phyloP scores from a whole-genome alignment of 345 rosid species.

The Boechera stricta region DNA sequence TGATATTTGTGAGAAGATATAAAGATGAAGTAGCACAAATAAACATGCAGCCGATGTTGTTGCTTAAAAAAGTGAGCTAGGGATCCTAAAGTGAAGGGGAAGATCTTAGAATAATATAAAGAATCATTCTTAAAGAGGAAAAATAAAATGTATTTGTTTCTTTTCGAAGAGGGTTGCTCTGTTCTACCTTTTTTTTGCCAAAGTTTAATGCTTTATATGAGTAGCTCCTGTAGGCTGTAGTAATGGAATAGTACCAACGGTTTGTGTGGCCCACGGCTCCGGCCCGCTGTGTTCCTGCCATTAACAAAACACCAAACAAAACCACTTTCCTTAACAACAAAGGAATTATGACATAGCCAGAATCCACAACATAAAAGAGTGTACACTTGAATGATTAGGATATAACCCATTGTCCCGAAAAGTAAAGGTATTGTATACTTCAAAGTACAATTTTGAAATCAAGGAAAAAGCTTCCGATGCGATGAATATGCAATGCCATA shows the following conservation, averaged over 20 bases:
- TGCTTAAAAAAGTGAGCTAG: slow-evolving; percentile 42
- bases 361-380: slow-evolving; percentile 33
- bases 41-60: slow-evolving; percentile 46
- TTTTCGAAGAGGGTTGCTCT: slow-evolving; percentile 39
- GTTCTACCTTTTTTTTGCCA: slow-evolving; percentile 42
- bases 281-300: slow-evolving; percentile 37
- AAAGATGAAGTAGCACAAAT: slow-evolving; percentile 37
- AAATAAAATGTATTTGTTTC: slow-evolving; percentile 34
- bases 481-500: slow-evolving; percentile 29
- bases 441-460: slow-evolving; percentile 38
- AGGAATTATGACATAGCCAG: slow-evolving; percentile 41
- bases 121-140: slow-evolving; percentile 41
- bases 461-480: slow-evolving; percentile 23
- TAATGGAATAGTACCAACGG: slow-evolving; percentile 40
- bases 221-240: slow-evolving; percentile 42
- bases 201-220: slow-evolving; percentile 45
- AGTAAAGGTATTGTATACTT: slow-evolving; percentile 40
- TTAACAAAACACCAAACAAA: slow-evolving; percentile 40
- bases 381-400: slow-evolving; percentile 37
- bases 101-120: slow-evolving; percentile 46
- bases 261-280: slow-evolving; percentile 43
- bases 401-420: slow-evolving; percentile 27
- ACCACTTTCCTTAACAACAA: slow-evolving; percentile 52
- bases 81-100: slow-evolving; percentile 37
- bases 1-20: slow-evolving; percentile 35